Base-by-base conservation (phyloP, 164 flowering plant genomes). In the Berberis thunbergii region DNA sequence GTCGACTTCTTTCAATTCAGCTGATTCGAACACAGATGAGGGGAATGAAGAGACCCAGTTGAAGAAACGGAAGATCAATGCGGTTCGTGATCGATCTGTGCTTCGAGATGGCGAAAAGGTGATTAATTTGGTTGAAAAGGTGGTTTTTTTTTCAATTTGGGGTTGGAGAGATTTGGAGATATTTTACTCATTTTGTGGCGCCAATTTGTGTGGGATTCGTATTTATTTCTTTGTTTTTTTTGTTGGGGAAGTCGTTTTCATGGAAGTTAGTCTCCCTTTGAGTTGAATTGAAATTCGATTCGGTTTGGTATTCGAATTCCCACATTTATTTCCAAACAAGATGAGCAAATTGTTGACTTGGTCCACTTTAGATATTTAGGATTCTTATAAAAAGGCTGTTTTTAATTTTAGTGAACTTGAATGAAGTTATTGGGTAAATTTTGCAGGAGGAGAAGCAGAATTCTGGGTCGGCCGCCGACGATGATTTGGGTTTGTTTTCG, bases 41-140 rank as follows among this genome's bases (percentile, higher is more conserved):
- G 64, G 57, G 41, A 38, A n/a, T 54, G 52, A 6, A 49, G 26
- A 26, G 26, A 26, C 26, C 26, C 70, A 69, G 43, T 61, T 60
- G 11, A 76, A 72, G 76, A 86, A 79, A 78, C 68, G 83, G 45
- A 81, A 75, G 65, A 80, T 82, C 82, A 75, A 77, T 65, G 82
- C 83, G 40, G 80, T 80, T 49, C 64, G 65, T 2, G 81, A 70
- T 11, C 79, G 83, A 78, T 82, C 86, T 67, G 73, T 61, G 41
- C 44, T 26, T 6, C 70, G 41, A 0, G 64, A 57, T 8, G 38
- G 40, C 9, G 60, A 63, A 43, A 79, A 79, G 83, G 85, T 79
- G 68, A 59, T 26, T 2, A 63, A 54, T 7, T 54, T 54, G 44
- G 45, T 8, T 26, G 9, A 49, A 39, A 6, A 49, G 39, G 9